Base-by-base conservation (phyloP, 306 rosid genomes). In the Betula pendula region DNA sequence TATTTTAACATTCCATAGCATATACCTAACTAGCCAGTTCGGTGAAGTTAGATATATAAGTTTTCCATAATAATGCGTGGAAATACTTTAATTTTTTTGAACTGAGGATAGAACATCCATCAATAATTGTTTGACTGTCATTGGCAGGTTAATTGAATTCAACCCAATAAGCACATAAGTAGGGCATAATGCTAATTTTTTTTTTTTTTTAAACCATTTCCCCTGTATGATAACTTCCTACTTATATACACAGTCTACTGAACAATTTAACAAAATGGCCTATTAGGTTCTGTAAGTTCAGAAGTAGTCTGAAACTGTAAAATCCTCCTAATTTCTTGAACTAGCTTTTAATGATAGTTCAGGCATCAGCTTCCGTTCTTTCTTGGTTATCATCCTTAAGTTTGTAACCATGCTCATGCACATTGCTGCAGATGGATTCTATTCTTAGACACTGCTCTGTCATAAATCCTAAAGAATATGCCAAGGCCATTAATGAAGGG, bases 381-480 rank as follows among this genome's bases (percentile, higher is more conserved):
- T 66, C 70, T 19, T 66, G 49, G 50, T 79, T 73, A 48, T 55
- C 24, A 68, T 80, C 76, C 60, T 66, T 31, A 49, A 35, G 45
- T 75, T 84, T 19, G 7, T 83, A 50, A 70, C 35, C 35, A 44
- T 75, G 70, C 48, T 77, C 59, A 65, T 78, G 45, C 53, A 33
- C 81, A 72, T 58, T 70, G 65, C 72, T 73, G 79, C 86, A 94
- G 98, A 90, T 92, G 95, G 97, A 92, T 81, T 82, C 93, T 48
- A 81, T 95, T 73, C 87, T 95, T 76, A 84, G 96, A 78, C 93
- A 88, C 72, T 95, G 98, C 83, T 79, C 6, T 77, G 93, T 92
- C 73, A 80, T 72, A 89, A 80, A 40, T 74, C 98, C 98, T 33
- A 92, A 88, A 81, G 97, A 89, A 78, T 95, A 83, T 80, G 85